Evolutionary conservation across 2,329 filamentous ascomycete species (phyloP), one percentile per base, ranked within the genome.

Genomic region (Dothideomycetidae sp.): DNA sequence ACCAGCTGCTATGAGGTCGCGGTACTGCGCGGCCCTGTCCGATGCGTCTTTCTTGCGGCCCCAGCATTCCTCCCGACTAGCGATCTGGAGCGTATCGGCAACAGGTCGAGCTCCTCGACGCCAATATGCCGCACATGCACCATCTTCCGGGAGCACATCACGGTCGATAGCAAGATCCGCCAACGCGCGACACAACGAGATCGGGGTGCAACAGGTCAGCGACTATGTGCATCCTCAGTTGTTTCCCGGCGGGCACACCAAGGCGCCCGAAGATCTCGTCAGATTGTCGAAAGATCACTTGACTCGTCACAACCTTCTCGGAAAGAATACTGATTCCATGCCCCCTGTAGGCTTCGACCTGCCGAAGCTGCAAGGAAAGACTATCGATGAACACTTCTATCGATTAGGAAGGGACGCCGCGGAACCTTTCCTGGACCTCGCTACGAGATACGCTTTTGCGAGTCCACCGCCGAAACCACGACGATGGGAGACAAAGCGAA

Each of bases 181-280:
- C 5, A 60, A 70, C 40, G 67, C 83, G 33, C 76, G 90, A 47
- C 83, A 80, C 64, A 98, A 92, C 60, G 81, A 92, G 48, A 86
- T 98, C 50, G 84, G 83, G 37, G 83, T 98, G 28, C 90, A 98
- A 61, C 88, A 96, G 52, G 66, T 98, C 48, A 94, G 85, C 65
- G 68, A 70, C 42, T 71, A 86, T 63, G 69, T 98, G 31, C 82
- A 88, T 57, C 55, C 71, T 2, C 90, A 96, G 58, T 63, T 98
- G 29, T 98, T 98, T 53, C 73, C 72, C 3, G 61, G 66, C 28
- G 63, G 62, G 33, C 53, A 58, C 43, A 59, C 67, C 9, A 53
- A 57, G 15, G 58, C 53, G 3, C 63, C 72, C 3, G 61, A 71
- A 30, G 73, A 85, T 41, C 73, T 98, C 5, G 73, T 96, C 26